Percentiles rank a stretch among this genome's conserved stretches.
phyloP scores from a whole-genome alignment of 1,139 yeast species.

The Magnusiomyces suaveolens region DNA sequence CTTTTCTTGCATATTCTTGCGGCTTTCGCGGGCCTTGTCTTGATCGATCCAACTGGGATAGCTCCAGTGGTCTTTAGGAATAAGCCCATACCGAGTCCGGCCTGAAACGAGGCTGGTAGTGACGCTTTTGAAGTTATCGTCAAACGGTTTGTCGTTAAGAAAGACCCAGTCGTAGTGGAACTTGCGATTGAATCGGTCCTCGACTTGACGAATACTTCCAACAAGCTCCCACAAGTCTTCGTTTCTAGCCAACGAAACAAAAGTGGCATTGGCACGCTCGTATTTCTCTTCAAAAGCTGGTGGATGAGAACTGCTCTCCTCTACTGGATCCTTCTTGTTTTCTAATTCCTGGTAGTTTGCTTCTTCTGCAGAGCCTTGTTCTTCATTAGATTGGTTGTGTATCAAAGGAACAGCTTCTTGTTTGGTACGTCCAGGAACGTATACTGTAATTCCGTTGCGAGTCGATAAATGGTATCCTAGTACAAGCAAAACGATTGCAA shows the following conservation, averaged over 20 bases:
- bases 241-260: constrained; percentile 66
- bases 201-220: constrained; percentile 53
- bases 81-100: constrained; percentile 50
- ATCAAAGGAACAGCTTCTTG: no score
- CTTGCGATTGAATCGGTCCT: constrained; percentile 58
- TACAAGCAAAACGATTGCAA: constrained; percentile 33
- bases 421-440: constrained; percentile 1
- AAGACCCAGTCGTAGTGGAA: constrained; percentile 74
- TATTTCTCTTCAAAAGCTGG: constrained; percentile 2
- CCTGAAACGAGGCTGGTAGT: constrained; percentile 49
- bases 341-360: background rate
- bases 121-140: constrained; percentile 41
- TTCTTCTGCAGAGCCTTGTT: background rate
- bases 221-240: constrained; percentile 50
- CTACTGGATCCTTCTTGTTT: background rate
- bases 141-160: constrained; percentile 55
- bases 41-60: constrained; percentile 63
- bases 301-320: background rate
- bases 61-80: constrained; percentile 67
- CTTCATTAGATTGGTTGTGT: no score
- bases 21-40: constrained; percentile 46
- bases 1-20: constrained; percentile 41
- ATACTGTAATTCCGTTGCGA: background rate
- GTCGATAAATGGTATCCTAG: constrained; percentile 32
- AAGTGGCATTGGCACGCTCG: constrained; percentile 48